phyloP scores from a whole-genome alignment of 169 alveolate genomes.

The Plasmodium blacklocki region DNA sequence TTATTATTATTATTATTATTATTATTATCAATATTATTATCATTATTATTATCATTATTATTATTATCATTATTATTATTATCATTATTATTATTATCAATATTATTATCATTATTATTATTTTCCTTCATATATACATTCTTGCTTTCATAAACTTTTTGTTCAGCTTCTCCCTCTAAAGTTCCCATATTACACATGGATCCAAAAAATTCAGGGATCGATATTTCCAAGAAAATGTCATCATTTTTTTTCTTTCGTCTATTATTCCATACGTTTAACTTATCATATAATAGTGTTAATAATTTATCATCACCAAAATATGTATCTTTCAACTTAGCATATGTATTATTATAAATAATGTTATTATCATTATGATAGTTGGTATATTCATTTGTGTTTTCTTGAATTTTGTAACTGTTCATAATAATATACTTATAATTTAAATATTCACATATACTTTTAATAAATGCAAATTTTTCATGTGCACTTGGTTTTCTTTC shows the following conservation, averaged over 20 bases:
- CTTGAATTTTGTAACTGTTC: neutral
- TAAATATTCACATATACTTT: slow-evolving; percentile 60
- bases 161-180: neutral
- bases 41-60: neutral
- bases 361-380: neutral
- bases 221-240: neutral
- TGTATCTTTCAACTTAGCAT: slow-evolving; percentile 5
- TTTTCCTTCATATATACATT: neutral
- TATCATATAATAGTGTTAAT: slow-evolving; percentile 31
- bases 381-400: neutral
- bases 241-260: slow-evolving; percentile 39
- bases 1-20: neutral
- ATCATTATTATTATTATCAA: neutral
- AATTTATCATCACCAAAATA: slow-evolving; percentile 66
- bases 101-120: neutral
- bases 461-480: slow-evolving; percentile 52
- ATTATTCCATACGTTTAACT: slow-evolving; percentile 52
- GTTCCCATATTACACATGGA: no score
- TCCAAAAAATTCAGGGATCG: neutral
- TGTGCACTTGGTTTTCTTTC: slow-evolving; percentile 45
- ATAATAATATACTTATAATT: neutral
- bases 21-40: neutral
- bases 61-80: neutral
- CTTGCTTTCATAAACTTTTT: neutral
- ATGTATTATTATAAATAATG: neutral